Percentiles rank a stretch among this genome's conserved stretches.
phyloP scores from a whole-genome alignment of 305 asterid species.

The Fraxinus ornus region DNA sequence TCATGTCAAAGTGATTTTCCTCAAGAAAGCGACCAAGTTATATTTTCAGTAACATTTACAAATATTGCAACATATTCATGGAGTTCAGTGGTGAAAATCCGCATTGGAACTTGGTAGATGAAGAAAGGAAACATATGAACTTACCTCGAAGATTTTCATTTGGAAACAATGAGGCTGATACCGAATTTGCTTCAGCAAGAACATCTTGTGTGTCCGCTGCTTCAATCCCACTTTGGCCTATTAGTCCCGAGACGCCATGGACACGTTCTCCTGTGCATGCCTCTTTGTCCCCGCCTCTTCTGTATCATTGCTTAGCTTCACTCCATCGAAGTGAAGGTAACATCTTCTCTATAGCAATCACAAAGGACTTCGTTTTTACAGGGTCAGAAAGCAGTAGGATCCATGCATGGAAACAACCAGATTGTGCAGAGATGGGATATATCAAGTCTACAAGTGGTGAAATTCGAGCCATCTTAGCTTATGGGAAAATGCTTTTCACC shows the following conservation, averaged over 20 bases:
- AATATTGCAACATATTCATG: constrained; percentile 25
- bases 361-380: constrained; percentile 54
- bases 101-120: constrained; percentile 41
- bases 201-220: constrained; percentile 65
- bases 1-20: background rate
- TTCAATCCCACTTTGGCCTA: constrained; percentile 49
- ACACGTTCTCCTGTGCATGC: constrained; percentile 45
- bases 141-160: constrained; percentile 58
- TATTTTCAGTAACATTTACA: background rate
- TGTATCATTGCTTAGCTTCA: constrained; percentile 68
- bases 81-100: constrained; percentile 40
- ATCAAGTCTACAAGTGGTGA: constrained; percentile 50
- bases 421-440: constrained; percentile 58
- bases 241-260: constrained; percentile 66
- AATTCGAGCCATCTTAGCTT: constrained; percentile 52
- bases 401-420: constrained; percentile 72
- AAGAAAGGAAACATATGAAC: constrained; percentile 38
- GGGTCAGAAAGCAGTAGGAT: constrained; percentile 62
- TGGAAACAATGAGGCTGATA: constrained; percentile 36
- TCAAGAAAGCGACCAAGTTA: background rate
- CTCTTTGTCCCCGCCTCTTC: constrained; percentile 48
- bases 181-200: constrained; percentile 47
- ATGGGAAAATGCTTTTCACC: constrained; percentile 51
- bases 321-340: constrained; percentile 62
- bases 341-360: constrained; percentile 51